These are phyloP conservation scores for Penicillium bialowiezense DNA, from an alignment of 495 filamentous ascomycete genomes.

Conservation along the genomic window DNA sequence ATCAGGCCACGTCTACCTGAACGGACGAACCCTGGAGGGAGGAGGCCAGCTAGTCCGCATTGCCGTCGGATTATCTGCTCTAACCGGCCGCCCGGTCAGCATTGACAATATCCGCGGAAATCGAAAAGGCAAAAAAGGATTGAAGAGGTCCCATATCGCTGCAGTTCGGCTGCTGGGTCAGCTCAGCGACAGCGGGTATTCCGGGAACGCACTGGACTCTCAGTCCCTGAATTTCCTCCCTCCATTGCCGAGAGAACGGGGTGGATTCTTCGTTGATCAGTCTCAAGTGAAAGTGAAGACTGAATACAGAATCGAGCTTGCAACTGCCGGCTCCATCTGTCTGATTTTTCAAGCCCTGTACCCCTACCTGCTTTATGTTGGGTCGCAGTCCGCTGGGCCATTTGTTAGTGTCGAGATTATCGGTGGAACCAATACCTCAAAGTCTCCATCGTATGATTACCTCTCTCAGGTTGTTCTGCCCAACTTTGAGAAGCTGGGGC, in stretches of 20 bases:
- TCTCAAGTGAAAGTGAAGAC: conserved; percentile 9
- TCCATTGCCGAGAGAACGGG: conserved; percentile 1
- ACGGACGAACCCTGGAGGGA: conserved; percentile 76
- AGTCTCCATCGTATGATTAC: conserved; percentile 75
- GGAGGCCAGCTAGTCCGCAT: conserved; percentile 80
- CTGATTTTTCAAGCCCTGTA: conserved; percentile 83
- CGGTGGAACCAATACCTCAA: conserved; percentile 76
- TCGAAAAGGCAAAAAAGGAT: conserved; percentile 53
- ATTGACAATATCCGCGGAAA: conserved; percentile 72
- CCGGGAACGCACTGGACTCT: conserved; percentile 55
- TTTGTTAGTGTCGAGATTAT: conserved; percentile 58
- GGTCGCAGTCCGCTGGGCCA: conserved; percentile 20
- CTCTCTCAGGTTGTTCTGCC: conserved; percentile 72
- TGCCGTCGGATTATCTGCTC: conserved; percentile 64
- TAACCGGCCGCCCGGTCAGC: conserved; percentile 61
- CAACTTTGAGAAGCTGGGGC: conserved; percentile 59
- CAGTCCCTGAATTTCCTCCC: conserved; percentile 52
- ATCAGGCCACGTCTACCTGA: conserved; percentile 41
- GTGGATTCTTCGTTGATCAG: conserved; percentile 9
- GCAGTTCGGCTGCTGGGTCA: conserved; percentile 63
- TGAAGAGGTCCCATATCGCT: conserved; percentile 74
- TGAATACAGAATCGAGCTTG: conserved; percentile 32
- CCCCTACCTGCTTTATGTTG: conserved; percentile 68
- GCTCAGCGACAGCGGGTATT: conserved; percentile 57
- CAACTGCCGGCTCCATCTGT: conserved; percentile 47